Percentiles rank a stretch among this genome's conserved stretches.
phyloP scores from a whole-genome alignment of 305 asterid species.

The Rubia tinctorum region DNA sequence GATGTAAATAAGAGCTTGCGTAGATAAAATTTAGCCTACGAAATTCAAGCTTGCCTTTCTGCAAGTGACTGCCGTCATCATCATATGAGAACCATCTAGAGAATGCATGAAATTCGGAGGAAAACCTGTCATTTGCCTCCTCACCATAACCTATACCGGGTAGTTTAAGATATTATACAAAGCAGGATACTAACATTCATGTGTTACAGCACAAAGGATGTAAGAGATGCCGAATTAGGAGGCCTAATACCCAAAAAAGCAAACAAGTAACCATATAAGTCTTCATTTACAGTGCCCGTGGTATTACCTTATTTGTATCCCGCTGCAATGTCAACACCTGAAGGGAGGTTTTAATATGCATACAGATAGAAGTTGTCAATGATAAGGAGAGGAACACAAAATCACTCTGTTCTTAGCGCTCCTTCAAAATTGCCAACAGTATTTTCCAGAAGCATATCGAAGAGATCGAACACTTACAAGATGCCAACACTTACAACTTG shows the following conservation, averaged over 20 bases:
- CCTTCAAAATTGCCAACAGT: constrained; percentile 5
- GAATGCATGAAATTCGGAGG: constrained; percentile 99
- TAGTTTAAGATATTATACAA: not conserved
- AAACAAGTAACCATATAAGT: not conserved
- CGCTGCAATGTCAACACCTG: constrained; percentile 79
- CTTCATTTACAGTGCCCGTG: not conserved
- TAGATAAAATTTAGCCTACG: too few relatives aligned
- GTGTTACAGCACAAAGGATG: not conserved
- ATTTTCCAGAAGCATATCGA: not conserved
- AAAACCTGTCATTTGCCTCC: constrained; percentile 90
- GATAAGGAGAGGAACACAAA: too few relatives aligned
- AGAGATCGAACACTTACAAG: constrained; percentile 44
- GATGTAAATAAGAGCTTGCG: too few relatives aligned
- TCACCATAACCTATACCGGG: constrained; percentile 65
- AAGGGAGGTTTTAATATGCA: constrained; percentile 91
- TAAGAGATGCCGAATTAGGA: constrained; percentile 4
- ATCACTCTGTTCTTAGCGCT: not conserved
- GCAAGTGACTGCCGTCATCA: constrained; percentile 99
- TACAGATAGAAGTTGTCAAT: constrained; percentile 19
- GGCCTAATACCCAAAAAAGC: not conserved
- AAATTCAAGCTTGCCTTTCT: constrained; percentile 75
- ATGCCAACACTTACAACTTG: too few relatives aligned
- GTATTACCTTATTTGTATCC: constrained; percentile 75
- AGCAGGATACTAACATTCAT: constrained; percentile 8
- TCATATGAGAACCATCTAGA: constrained; percentile 98